Evolutionary conservation across 2,329 filamentous ascomycete species (phyloP).

Genomic region (Sordariomycetes sp.): DNA sequence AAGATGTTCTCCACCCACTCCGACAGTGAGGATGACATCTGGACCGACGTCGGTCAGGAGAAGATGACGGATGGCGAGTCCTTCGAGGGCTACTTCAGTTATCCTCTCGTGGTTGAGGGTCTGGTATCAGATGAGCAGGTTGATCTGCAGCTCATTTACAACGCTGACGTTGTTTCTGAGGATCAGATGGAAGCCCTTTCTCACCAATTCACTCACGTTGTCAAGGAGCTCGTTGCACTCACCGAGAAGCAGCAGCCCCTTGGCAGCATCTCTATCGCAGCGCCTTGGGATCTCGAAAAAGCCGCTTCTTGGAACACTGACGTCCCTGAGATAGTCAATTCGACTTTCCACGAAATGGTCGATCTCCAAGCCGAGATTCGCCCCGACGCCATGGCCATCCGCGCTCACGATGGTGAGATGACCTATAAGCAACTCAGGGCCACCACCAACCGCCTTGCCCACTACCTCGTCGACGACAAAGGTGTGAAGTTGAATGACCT

Average conservation of each 20-base stretch:
- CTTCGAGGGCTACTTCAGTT: not conserved
- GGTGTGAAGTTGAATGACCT: slow-evolving; percentile 5
- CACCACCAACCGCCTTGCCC: slow-evolving; percentile 10
- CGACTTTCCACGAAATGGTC: slow-evolving; percentile 5
- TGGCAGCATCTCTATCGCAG: not conserved
- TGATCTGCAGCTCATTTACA: slow-evolving; percentile 4
- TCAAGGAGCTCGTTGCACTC: not conserved
- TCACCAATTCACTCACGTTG: not conserved
- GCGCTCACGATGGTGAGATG: not conserved
- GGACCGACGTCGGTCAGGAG: not conserved
- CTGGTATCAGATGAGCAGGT: not conserved
- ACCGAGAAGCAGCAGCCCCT: not conserved
- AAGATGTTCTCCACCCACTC: slow-evolving; percentile 9
- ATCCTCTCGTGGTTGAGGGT: not conserved
- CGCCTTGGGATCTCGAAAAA: not conserved
- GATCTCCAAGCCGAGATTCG: not conserved
- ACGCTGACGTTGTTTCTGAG: slow-evolving; percentile 1
- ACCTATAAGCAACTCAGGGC: slow-evolving; percentile 13
- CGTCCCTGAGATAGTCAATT: not conserved
- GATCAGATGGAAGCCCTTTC: not conserved
- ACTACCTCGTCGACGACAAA: slow-evolving; percentile 5
- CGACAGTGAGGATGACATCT: not conserved
- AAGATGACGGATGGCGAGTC: not conserved
- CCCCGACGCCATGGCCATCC: not conserved
- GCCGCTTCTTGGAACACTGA: slow-evolving; percentile 22